Evolutionary conservation across 345 rosid genomes (phyloP), one percentile per base, ranked within the genome.

Genomic region (Salix dunnii): DNA sequence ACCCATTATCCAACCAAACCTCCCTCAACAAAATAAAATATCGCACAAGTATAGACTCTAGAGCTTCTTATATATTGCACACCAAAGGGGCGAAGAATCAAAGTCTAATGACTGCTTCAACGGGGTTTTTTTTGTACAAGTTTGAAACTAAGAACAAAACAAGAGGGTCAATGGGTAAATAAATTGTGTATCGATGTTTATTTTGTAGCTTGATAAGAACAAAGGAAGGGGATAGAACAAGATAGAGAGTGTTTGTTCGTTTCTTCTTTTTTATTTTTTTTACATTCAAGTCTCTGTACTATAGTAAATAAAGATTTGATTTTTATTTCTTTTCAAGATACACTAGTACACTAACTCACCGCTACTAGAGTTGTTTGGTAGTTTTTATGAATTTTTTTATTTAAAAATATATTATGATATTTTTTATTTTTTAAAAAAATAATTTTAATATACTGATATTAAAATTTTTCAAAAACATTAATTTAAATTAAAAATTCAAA

Each of bases 1-100:
- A 60, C 76, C 81, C 75, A 49, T 73, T n/a, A 55, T 55, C 62
- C 62, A n/a, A n/a, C 62, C 62, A 55, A 55, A 21, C 23, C 60
- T 6, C 21, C 55, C 53, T 27, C 71, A 33, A 20, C 9, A 28
- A 55, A 23, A 23, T 14, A 71, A 3, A 18, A 35, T 55, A 76
- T 35, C 36, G 38, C 36, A 23, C 55, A 16, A 60, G 16, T 25
- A 9, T 17, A 70, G 43, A 76, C 42, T 18, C 23, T 55, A 11
- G 11, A 55, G 70, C 11, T 33, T 11, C 36, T 73, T 25, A 53
- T 42, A 60, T 62, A 23, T n/a, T 76, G 18, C 14, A 27, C 40
- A 70, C n/a, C 60, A 46, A 27, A 76, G 73, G 70, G 70, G 48
- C 71, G 75, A 55, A 75, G 40, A 49, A 53, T 30, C 46, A 42